Base-by-base conservation (phyloP, 768 basidiomycete species). In the Leccinum imitatum region DNA sequence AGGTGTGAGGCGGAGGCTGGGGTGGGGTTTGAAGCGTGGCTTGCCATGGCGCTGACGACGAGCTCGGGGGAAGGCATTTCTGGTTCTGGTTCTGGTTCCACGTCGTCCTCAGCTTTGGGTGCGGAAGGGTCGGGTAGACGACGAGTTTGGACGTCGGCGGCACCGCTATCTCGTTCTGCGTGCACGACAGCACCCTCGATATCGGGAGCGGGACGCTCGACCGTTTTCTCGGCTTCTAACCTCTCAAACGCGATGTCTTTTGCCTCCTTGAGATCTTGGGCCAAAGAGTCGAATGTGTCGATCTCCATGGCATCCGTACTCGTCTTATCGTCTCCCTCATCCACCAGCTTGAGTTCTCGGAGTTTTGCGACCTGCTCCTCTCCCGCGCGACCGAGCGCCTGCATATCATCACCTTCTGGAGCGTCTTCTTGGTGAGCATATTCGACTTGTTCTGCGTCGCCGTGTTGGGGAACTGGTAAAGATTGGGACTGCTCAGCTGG, bases 381-480 rank as follows among this genome's bases (percentile, higher is more conserved):
- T 10, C 83, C 86, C 3, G 95, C 89, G 1, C 93, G 86, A 6
- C 93, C 96, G 21, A 98, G 82, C 1, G 95, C 93, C 73, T 96
- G 93, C 85, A 90, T 90, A 35, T 88, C 84, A 57, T 88, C 77
- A 61, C 84, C 85, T 30, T 76, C 79, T 52, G 89, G 87, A 41
- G 87, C 87, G 2, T 90, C 64, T 83, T 58, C 80, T 80, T 44
- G 91, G 75, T 64, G 65, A 2, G 59, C 60, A 73, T 96, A 93
- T 71, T 97, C 92, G 14, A 97, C 72, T 64, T 86, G 84, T 8
- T 82, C 75, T 3, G 77, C 67, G 15, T 74, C 72, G 10, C 68
- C 73, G 0, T 75, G 70, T 39, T 82, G 77, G 46, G 78, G 76
- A 19, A 69, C 61, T 54, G 71, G 74, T 3, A 74, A 71, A 31